phyloP scores from a whole-genome alignment of 257 asterid genomes.

The Solanum bulbocastanum region DNA sequence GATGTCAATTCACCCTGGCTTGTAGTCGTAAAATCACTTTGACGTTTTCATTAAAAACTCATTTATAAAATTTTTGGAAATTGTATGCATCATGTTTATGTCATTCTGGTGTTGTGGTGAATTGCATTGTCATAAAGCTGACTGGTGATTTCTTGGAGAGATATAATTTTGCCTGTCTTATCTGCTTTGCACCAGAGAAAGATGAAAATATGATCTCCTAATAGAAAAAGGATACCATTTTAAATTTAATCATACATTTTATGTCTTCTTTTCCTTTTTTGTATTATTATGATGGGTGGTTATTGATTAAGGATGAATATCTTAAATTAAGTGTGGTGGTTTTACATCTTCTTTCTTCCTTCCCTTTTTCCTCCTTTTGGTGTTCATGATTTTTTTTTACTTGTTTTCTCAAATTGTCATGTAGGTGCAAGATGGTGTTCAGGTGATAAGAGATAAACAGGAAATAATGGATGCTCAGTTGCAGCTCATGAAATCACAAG shows the following conservation, averaged over 20 bases:
- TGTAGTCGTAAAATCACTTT: not conserved
- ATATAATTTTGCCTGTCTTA: not conserved
- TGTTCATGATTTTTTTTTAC: not conserved
- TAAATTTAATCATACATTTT: not conserved
- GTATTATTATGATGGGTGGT: not conserved
- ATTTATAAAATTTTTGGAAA: not conserved
- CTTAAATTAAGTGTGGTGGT: not conserved
- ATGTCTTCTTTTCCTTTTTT: not conserved
- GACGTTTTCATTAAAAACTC: not conserved
- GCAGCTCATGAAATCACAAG: conserved; percentile 55
- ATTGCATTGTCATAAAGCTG: not conserved
- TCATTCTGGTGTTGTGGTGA: not conserved
- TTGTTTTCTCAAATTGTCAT: conserved; percentile 8
- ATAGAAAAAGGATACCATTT: not conserved
- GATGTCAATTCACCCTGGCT: not conserved
- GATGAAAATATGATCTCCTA: not conserved
- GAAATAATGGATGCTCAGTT: conserved; percentile 64
- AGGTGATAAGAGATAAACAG: conserved; percentile 64
- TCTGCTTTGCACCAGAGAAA: not conserved
- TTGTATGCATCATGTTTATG: not conserved
- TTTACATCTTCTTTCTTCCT: not conserved
- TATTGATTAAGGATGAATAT: not conserved
- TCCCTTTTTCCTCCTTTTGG: not conserved
- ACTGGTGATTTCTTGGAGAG: not conserved
- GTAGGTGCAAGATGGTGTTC: conserved; percentile 77